Percentiles rank a stretch among this genome's conserved stretches.
These are phyloP conservation scores for Yamadazyma kitorensis DNA, from an alignment of 805 yeast species.

Conservation along the genomic window DNA sequence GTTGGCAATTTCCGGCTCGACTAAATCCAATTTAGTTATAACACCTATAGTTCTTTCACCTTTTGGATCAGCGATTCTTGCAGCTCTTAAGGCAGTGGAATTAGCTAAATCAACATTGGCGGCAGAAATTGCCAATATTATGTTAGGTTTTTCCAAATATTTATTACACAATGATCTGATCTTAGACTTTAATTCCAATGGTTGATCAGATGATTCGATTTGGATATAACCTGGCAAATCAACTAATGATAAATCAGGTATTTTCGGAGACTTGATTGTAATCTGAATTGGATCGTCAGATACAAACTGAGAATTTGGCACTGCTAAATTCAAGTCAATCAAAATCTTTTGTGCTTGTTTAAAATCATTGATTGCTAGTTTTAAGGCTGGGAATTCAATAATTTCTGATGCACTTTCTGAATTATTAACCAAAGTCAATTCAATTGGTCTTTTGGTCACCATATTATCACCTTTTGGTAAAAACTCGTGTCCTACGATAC, in stretches of 20 bases:
- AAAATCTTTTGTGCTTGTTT: slow-evolving; percentile 84
- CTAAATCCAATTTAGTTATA: slow-evolving; percentile 88
- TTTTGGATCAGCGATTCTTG: slow-evolving; percentile 83
- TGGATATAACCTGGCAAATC: slow-evolving; percentile 98
- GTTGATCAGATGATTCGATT: slow-evolving; percentile 95
- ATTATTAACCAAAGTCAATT: slow-evolving; percentile 84
- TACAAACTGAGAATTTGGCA: slow-evolving; percentile 79
- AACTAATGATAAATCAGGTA: slow-evolving; percentile 87
- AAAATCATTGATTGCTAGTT: slow-evolving; percentile 82
- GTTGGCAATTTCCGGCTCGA: slow-evolving; percentile 71
- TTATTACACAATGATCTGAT: slow-evolving; percentile 79
- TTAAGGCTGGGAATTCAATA: slow-evolving; percentile 92
- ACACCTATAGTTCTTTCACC: slow-evolving; percentile 98
- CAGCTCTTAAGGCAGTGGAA: slow-evolving; percentile 89
- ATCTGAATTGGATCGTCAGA: slow-evolving; percentile 93
- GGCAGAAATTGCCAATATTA: slow-evolving; percentile 91
- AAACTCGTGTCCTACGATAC: slow-evolving; percentile 97
- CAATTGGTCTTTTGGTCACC: slow-evolving; percentile 98
- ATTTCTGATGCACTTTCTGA: slow-evolving; percentile 77
- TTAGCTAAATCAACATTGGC: slow-evolving; percentile 98
- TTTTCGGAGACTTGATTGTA: slow-evolving; percentile 83
- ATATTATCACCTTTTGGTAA: slow-evolving; percentile 95
- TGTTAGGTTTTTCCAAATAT: slow-evolving; percentile 87
- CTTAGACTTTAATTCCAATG: slow-evolving; percentile 72
- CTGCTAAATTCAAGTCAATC: slow-evolving; percentile 87